These are phyloP conservation scores for Potentilla sterilis DNA, from an alignment of 306 rosid genomes.

Conservation along the genomic window DNA sequence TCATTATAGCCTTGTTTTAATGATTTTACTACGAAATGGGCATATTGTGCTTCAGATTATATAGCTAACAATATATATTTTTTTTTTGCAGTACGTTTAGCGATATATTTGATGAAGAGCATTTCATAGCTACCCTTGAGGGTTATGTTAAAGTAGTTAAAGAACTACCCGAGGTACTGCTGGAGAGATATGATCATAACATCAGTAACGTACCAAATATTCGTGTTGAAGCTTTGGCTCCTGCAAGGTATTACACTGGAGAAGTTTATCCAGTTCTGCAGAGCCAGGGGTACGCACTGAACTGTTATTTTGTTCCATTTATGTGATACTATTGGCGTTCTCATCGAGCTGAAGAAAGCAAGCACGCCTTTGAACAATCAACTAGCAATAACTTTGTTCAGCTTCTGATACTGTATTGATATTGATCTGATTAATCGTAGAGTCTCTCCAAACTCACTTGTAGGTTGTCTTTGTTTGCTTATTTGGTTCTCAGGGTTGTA, in stretches of 20 bases:
- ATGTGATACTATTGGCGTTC: neutral
- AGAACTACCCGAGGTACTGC: constrained; percentile 68
- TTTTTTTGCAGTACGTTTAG: constrained; percentile 57
- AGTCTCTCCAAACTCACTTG: constrained; percentile 17
- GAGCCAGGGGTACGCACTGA: constrained; percentile 64
- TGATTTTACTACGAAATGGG: neutral
- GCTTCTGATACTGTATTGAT: constrained; percentile 10
- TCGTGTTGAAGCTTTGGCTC: constrained; percentile 88
- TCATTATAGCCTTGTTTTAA: neutral
- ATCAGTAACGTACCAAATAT: constrained; percentile 61
- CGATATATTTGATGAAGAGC: constrained; percentile 88
- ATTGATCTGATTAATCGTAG: neutral
- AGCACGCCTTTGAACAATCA: neutral
- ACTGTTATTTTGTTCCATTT: constrained; percentile 12
- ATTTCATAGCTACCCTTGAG: constrained; percentile 77
- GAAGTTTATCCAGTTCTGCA: constrained; percentile 78
- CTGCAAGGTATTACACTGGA: constrained; percentile 66
- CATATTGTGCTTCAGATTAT: neutral
- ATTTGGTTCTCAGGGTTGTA: constrained; percentile 56
- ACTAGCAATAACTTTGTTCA: constrained; percentile 17
- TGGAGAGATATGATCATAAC: constrained; percentile 69
- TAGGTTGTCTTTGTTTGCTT: constrained; percentile 9
- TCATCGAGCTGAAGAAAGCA: neutral
- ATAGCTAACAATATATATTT: neutral
- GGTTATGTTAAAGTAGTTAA: constrained; percentile 86